Percentiles rank a stretch among this genome's conserved stretches.
These are phyloP conservation scores for Xylariales sp. DNA, from an alignment of 2,329 filamentous ascomycete species.

Conservation along the genomic window DNA sequence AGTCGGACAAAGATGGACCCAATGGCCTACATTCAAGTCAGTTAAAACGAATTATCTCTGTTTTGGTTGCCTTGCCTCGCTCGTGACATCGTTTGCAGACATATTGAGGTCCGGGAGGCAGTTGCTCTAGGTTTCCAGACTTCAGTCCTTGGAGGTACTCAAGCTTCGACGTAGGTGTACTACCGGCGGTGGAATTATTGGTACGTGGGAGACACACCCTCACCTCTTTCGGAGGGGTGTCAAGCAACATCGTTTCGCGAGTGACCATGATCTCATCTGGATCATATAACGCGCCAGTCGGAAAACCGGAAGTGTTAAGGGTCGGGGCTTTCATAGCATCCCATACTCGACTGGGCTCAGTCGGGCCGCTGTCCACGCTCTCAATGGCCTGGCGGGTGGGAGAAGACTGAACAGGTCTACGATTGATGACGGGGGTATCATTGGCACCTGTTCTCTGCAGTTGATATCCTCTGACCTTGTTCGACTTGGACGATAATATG, in stretches of 20 bases:
- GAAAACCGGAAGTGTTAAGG: not conserved
- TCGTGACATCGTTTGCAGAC: conserved; percentile 28
- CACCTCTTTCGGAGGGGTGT: conserved; percentile 6
- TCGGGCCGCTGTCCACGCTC: not conserved
- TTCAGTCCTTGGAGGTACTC: not conserved
- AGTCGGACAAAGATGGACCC: conserved; percentile 34
- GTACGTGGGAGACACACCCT: no score
- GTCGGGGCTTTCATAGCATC: not conserved
- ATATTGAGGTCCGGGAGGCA: conserved; percentile 15
- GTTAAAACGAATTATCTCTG: not conserved
- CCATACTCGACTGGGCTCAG: not conserved
- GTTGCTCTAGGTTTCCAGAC: not conserved
- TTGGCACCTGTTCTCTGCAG: conserved; percentile 8
- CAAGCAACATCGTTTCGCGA: conserved; percentile 6
- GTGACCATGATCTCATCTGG: conserved; percentile 7
- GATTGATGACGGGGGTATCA: conserved; percentile 4
- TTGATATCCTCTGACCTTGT: no score
- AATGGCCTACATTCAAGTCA: conserved; percentile 30
- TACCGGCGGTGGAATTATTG: no score
- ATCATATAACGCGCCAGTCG: not conserved
- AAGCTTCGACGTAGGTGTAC: no score
- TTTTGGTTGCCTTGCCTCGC: conserved; percentile 23
- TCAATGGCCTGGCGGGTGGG: not conserved
- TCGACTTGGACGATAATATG: not conserved
- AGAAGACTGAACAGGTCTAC: not conserved